Conservation (phyloP, 345 rosid genomes). For the Anastatica hierochuntica region DNA sequence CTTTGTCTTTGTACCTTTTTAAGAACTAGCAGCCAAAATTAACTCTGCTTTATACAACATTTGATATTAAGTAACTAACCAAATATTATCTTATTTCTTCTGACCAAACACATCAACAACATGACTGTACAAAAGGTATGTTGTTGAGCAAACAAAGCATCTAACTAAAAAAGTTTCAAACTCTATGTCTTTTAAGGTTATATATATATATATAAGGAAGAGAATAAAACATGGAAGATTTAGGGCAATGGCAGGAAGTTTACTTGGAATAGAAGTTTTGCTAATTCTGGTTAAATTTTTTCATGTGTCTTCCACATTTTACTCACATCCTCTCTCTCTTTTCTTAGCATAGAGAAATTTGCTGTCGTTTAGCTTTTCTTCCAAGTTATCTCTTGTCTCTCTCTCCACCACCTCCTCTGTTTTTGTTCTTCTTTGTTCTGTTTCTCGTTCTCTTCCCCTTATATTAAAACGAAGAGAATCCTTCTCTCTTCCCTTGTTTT, state of each 20-base stretch:
- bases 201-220: not conserved
- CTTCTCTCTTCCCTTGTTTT: constrained; percentile 4
- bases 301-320: constrained; percentile 12
- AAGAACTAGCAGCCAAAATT: no score
- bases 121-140: not conserved
- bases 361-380: constrained; percentile 8
- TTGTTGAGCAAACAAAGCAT: not conserved
- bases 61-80: not conserved
- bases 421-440: no score
- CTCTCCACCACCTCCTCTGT: constrained; percentile 6
- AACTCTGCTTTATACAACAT: no score
- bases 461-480: not conserved
- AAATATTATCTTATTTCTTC: not conserved
- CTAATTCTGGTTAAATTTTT: constrained; percentile 6
- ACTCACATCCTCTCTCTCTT: constrained; percentile 20
- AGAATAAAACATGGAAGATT: not conserved
- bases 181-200: not conserved
- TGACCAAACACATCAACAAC: not conserved
- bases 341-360: not conserved
- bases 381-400: not conserved
- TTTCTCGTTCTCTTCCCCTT: constrained; percentile 7
- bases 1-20: no score
- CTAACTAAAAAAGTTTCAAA: no score
- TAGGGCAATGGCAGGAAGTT: not conserved
- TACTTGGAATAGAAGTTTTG: constrained; percentile 13